phyloP scores from a whole-genome alignment of 2,329 filamentous ascomycete genomes.

The Pseudogymnoascus sp. region DNA sequence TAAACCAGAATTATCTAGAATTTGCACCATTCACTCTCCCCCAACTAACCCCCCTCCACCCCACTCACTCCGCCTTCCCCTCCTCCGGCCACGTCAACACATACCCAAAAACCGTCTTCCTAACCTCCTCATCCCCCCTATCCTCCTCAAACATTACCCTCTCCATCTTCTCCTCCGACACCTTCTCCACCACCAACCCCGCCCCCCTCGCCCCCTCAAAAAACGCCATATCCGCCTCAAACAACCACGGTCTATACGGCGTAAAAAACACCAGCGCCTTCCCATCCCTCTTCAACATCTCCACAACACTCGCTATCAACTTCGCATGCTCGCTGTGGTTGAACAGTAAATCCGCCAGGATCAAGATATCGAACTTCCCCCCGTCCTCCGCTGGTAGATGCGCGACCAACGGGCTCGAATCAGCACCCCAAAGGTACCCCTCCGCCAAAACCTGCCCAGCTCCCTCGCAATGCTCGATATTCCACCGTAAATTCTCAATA shows the following conservation, averaged over 20 bases:
- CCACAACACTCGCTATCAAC: slow-evolving; percentile 63
- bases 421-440: slow-evolving; percentile 79
- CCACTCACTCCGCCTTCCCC: neutral
- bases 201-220: slow-evolving; percentile 67
- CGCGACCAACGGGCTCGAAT: slow-evolving; percentile 50
- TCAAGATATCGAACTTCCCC: slow-evolving; percentile 65
- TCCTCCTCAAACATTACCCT: slow-evolving; percentile 86
- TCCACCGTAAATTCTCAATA: slow-evolving; percentile 70
- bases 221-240: slow-evolving; percentile 77
- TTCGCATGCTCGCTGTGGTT: slow-evolving; percentile 81
- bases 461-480: slow-evolving; percentile 45
- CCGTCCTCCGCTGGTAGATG: slow-evolving; percentile 40
- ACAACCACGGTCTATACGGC: slow-evolving; percentile 85
- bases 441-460: slow-evolving; percentile 45
- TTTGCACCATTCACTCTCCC: neutral
- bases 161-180: slow-evolving; percentile 75
- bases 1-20: neutral
- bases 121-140: slow-evolving; percentile 71
- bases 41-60: neutral
- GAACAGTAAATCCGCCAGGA: slow-evolving; percentile 85
- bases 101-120: slow-evolving; percentile 59
- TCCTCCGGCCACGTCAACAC: slow-evolving; percentile 23
- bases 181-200: slow-evolving; percentile 71
- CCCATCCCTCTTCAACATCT: slow-evolving; percentile 46
- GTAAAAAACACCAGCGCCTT: slow-evolving; percentile 84